Evolutionary conservation across 805 yeast genomes (phyloP), one percentile per base, ranked within the genome.

Genomic region (Osmozyma mogii): DNA sequence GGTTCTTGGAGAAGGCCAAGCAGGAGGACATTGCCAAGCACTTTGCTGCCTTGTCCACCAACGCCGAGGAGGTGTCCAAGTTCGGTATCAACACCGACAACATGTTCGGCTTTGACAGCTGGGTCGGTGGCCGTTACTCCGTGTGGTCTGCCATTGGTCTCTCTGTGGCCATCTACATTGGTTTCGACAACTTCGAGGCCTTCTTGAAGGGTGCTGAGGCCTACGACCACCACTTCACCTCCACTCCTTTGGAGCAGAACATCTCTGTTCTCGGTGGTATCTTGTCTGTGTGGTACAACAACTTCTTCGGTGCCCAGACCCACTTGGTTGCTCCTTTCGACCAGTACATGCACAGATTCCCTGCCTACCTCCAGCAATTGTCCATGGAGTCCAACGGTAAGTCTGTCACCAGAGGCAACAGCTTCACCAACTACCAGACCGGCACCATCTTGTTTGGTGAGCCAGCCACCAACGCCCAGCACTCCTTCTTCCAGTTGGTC

Each of bases 91-190:
- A 92, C 68, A 77, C 96, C 56, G 81, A 77, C 59, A 92, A 92
- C 72, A 92, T 92, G 99, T 92, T 92, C 63, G 97, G 94, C 41
- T 92, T 92, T 52, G 96, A 88, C 61, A 80, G 68, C 66, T 92
- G 98, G 98, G 99, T 92, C 43, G 99, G 99, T 54, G 99, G 99
- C 56, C 82, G 99, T 65, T 92, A 92, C 78, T 92, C 98, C n/a
- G 98, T 92, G 39, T 92, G 99, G 99, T 84, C 95, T 24, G 94
- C 98, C 41, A 92, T 92, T 59, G 99, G 99, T 39, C 75, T 92
- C 48, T 84, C 96, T 17, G 89, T 92, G 41, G 94, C 95, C 49
- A 65, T 92, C 47, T 92, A 82, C 75, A 80, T 92, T 58, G 99
- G 99, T 44, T 92, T 57, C 60, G 97, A 92, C 42, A 84, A 87